Evolutionary conservation across 805 yeast species (phyloP).

Genomic region (Candida tammaniensis): DNA sequence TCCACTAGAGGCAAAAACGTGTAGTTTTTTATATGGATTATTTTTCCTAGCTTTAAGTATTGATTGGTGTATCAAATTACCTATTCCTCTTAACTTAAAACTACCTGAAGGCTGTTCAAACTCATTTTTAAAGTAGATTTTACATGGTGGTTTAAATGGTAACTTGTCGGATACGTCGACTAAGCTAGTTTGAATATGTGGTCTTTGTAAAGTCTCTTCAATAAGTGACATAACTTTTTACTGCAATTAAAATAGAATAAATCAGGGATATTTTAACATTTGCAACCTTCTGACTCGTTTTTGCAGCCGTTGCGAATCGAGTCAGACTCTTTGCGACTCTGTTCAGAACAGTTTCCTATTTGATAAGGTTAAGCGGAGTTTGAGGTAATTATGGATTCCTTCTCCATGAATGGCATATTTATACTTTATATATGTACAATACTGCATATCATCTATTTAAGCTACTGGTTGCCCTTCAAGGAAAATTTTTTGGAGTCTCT

Average conservation of each 20-base stretch:
- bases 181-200: constrained; percentile 33
- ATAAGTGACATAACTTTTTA: constrained; percentile 1
- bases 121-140: constrained; percentile 49
- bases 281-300: background rate
- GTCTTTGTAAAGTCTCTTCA: constrained; percentile 1
- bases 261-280: background rate
- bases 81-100: constrained; percentile 57
- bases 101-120: constrained; percentile 57
- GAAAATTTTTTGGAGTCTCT: background rate
- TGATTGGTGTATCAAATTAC: constrained; percentile 39
- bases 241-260: background rate
- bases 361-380: too few species aligned
- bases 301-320: constrained; percentile 4
- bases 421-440: too few species aligned
- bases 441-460: too few species aligned
- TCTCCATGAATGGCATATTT: too few species aligned
- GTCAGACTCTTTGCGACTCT: too few species aligned
- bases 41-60: constrained; percentile 24
- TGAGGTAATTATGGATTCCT: too few species aligned
- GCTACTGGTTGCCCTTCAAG: too few species aligned
- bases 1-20: constrained; percentile 30
- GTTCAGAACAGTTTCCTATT: too few species aligned
- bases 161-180: constrained; percentile 34
- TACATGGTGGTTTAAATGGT: constrained; percentile 36
- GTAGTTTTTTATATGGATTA: constrained; percentile 17